Evolutionary conservation across 2,329 filamentous ascomycete genomes (phyloP), one percentile per base, ranked within the genome.

Genomic region (Fusarium armeniacum): DNA sequence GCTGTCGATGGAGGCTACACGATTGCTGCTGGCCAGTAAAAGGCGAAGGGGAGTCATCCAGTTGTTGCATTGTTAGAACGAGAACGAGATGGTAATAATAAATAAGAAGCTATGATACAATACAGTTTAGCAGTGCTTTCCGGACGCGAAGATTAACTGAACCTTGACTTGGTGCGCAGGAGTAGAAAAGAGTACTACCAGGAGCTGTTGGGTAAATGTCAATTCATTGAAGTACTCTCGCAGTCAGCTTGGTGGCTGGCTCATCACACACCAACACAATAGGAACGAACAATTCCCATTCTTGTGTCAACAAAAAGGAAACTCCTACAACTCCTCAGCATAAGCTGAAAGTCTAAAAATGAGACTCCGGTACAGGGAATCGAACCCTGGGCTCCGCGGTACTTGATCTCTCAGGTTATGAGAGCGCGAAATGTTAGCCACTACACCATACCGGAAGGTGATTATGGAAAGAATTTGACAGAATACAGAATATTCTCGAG

Each of bases 1-100:
- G 81, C 80, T 1, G 81, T 84, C 0, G 82, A 84, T 45, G 83
- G 83, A 5, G 83, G 82, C 1, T 83, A 83, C 54, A 82, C 81
- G 1, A 69, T 84, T 2, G 76, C 76, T 0, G 78, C 78, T 7
- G 83, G 18, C 24, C 63, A 70, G 66, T 70, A 56, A 49, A 24
- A 18, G 26, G 20, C 10, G 4, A 40, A 22, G 9, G 11, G 4
- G 40, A 26, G 28, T 2, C 11, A 11, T 24, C 7, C 10, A 52
- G 44, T 20, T 32, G 20, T 5, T 46, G 51, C 33, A 46, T 30
- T 58, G 58, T 30, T 46, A 58, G n/a, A 65, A 38, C 24, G 20
- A 58, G n/a, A 65, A 38, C 20, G 24, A 49, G 9, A 54, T 35
- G 46, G 40, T 11, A 50, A 38, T 50, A 45, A 60, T 65, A 43